Conservation (phyloP, 2,329 filamentous ascomycete genomes). For the Venturia effusa region DNA sequence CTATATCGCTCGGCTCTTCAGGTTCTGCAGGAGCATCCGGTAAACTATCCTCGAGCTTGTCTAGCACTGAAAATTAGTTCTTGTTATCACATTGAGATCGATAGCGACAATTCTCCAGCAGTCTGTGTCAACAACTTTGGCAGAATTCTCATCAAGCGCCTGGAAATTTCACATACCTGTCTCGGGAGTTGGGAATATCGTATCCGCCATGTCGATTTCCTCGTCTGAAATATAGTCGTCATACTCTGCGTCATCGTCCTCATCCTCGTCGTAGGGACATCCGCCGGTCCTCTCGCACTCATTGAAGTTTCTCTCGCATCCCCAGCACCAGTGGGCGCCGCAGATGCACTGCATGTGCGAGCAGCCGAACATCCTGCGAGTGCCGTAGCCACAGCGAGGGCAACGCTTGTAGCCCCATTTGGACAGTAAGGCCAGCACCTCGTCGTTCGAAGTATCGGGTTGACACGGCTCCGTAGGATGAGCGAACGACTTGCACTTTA, state of each 20-base stretch:
- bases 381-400: constrained; percentile 2
- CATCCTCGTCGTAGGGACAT: constrained; percentile 1
- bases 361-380: constrained; percentile 7
- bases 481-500: not conserved
- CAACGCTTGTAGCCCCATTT: constrained; percentile 9
- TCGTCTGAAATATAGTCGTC: not conserved
- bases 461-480: not conserved
- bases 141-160: not conserved
- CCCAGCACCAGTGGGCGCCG: constrained; percentile 9
- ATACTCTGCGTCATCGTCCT: not conserved
- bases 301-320: not conserved
- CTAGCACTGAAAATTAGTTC: too few species aligned
- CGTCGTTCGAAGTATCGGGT: not conserved
- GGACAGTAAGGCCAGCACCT: not conserved
- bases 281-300: not conserved
- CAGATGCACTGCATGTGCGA: constrained; percentile 8
- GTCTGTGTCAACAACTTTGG: too few species aligned
- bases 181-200: not conserved
- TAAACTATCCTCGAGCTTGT: too few species aligned
- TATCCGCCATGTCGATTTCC: not conserved
- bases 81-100: too few species aligned
- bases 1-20: not conserved
- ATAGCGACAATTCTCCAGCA: too few species aligned
- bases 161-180: not conserved
- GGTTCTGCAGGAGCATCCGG: not conserved